Percentiles rank a stretch among this genome's conserved stretches.
phyloP scores from a whole-genome alignment of 2,329 filamentous ascomycete genomes.

The Magnaporthales sp. region DNA sequence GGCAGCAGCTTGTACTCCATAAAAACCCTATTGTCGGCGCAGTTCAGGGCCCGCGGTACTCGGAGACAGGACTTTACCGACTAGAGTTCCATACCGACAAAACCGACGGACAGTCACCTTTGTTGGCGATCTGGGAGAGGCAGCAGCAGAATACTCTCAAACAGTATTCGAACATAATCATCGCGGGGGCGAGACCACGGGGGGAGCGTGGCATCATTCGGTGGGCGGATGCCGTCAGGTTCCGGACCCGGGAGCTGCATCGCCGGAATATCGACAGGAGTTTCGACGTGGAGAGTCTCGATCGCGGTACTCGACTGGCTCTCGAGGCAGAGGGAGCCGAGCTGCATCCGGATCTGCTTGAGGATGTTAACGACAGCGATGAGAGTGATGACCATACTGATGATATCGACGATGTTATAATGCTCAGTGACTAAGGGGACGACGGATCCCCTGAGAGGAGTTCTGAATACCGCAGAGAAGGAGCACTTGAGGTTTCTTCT shows the following conservation, averaged over 20 bases:
- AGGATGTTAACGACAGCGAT: neutral
- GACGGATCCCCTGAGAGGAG: neutral
- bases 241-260: neutral
- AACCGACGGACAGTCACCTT: constrained; percentile 28
- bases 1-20: constrained; percentile 30
- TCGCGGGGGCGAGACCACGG: neutral
- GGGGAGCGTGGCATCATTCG: neutral
- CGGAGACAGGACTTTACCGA: constrained; percentile 34
- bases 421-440: neutral
- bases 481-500: neutral
- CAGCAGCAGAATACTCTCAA: constrained; percentile 27
- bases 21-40: constrained; percentile 41
- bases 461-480: neutral
- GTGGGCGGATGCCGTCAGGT: neutral
- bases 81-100: constrained; percentile 37
- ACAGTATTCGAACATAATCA: constrained; percentile 1
- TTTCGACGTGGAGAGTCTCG: constrained; percentile 9
- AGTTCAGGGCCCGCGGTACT: constrained; percentile 46
- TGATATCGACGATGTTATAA: neutral
- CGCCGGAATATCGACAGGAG: constrained; percentile 7
- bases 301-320: constrained; percentile 9
- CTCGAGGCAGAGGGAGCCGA: constrained; percentile 15
- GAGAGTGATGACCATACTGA: neutral
- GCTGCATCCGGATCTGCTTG: constrained; percentile 7
- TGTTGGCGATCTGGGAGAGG: constrained; percentile 33